A percentile compares a stretch with the other conserved stretches of the same genome.
phyloP scores from a whole-genome alignment of 495 filamentous ascomycete species.

The Pyrenula massariospora region DNA sequence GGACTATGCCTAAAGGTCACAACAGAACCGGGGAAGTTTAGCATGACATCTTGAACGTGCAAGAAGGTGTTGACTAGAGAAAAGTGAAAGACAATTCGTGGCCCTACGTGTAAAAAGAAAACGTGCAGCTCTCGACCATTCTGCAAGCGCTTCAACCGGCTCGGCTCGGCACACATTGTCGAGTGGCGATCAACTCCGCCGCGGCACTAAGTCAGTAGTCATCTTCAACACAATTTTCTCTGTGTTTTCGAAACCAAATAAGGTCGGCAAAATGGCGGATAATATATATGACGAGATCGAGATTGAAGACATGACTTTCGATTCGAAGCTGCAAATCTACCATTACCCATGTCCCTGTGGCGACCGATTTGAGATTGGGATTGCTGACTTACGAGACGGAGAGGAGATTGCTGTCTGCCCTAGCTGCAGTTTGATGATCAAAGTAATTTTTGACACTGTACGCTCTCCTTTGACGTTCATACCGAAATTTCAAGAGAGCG shows the following conservation, averaged over 20 bases:
- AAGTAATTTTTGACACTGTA: conserved; percentile 84
- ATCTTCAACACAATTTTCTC: background rate
- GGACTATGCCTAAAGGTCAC: no score
- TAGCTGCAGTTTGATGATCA: conserved; percentile 91
- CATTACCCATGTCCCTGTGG: conserved; percentile 95
- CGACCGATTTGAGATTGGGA: conserved; percentile 88
- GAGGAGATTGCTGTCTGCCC: conserved; percentile 92
- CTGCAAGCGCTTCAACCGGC: background rate
- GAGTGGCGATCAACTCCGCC: no score
- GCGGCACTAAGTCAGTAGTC: no score
- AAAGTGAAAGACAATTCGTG: no score
- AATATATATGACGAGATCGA: conserved; percentile 97
- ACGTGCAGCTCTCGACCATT: no score
- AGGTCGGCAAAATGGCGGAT: conserved; percentile 15
- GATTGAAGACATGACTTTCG: conserved; percentile 97
- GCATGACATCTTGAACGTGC: no score
- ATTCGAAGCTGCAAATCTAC: conserved; percentile 72
- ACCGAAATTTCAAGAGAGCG: background rate
- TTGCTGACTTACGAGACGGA: conserved; percentile 73
- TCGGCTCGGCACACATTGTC: background rate
- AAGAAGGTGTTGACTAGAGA: no score
- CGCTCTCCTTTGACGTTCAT: no score
- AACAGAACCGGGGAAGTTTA: no score
- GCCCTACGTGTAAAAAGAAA: no score
- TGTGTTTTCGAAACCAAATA: background rate